These are phyloP conservation scores for Pneumocystis oryctolagi DNA, from an alignment of 1,139 yeast species.

Conservation along the genomic window DNA sequence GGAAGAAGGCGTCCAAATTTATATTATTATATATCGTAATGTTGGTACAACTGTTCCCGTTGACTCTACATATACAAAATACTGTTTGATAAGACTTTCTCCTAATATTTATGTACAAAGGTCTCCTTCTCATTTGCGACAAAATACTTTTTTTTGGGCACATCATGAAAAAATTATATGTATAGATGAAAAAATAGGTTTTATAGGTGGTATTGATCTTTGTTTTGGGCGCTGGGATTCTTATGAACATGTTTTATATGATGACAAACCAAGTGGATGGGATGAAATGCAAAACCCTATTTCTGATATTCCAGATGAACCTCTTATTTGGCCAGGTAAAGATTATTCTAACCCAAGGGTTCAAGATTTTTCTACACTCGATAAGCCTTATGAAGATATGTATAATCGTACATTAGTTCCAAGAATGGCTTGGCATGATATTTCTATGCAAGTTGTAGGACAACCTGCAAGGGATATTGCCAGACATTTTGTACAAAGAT, in stretches of 20 bases:
- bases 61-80: slow-evolving; percentile 88
- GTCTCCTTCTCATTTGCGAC: slow-evolving; percentile 88
- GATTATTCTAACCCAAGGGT: slow-evolving; percentile 94
- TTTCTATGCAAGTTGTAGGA: slow-evolving; percentile 93
- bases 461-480: slow-evolving; percentile 86
- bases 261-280: slow-evolving; percentile 40
- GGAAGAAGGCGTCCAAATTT: slow-evolving; percentile 84
- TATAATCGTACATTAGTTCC: slow-evolving; percentile 70
- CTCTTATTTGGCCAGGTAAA: slow-evolving; percentile 82
- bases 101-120: slow-evolving; percentile 79
- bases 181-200: slow-evolving; percentile 76
- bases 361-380: slow-evolving; percentile 66
- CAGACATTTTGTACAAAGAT: slow-evolving; percentile 90
- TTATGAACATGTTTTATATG: slow-evolving; percentile 81
- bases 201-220: slow-evolving; percentile 87
- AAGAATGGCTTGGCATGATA: slow-evolving; percentile 99
- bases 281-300: slow-evolving; percentile 17
- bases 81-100: slow-evolving; percentile 71
- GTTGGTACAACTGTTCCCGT: slow-evolving; percentile 88
- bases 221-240: slow-evolving; percentile 95
- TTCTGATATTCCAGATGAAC: slow-evolving; percentile 14
- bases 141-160: slow-evolving; percentile 94
- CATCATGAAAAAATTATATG: slow-evolving; percentile 91
- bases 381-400: slow-evolving; percentile 83
- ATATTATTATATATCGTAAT: slow-evolving; percentile 85